Base-by-base conservation (phyloP, 2,329 filamentous ascomycete species). In the Cordyceps farinosa region DNA sequence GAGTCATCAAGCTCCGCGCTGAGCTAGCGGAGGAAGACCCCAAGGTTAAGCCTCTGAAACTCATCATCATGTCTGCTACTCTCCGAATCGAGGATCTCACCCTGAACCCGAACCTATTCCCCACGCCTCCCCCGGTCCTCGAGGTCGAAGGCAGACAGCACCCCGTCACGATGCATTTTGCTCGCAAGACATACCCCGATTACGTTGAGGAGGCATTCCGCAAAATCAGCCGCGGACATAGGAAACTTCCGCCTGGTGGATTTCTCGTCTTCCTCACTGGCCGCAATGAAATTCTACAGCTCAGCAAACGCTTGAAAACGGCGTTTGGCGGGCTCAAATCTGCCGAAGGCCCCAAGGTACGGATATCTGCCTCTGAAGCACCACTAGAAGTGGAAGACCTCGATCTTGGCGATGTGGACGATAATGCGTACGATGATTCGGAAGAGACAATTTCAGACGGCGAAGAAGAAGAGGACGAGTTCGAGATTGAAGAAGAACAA, bases 31-130 rank as follows among this genome's bases (percentile, higher is more conserved):
- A 84, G 65, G 89, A 95, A 73, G 85, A 95, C 65, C 79, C 88
- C 0, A 84, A 85, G 1, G 78, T 90, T 34, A 89, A 87, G 67
- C 92, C 93, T 0, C 77, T 99, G 59, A 99, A 98, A 76, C 83
- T 99, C 9, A 86, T 99, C 65, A 96, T 99, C 77, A 99, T 99
- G 96, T 98, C 94, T 65, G 95, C 95, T 50, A 99, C 95, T 2
- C 81, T 99, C 40, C 84, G 92, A 64, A 91, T 98, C 52, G 90
- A 92, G 13, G 94, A 98, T 71, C 90, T 99, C 69, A 92, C 91
- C 0, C 85, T 92, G 71, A 98, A 99, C 71, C 79, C 85, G 9
- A 87, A 84, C 17, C 80, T 99, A 0, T 99, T 99, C 75, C 80
- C 87, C 4, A 82, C 80, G 0, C 84, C 90, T 3, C 95, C 95